These are phyloP conservation scores for Infundibulicybe gibba DNA, from an alignment of 768 basidiomycete genomes.

Conservation along the genomic window DNA sequence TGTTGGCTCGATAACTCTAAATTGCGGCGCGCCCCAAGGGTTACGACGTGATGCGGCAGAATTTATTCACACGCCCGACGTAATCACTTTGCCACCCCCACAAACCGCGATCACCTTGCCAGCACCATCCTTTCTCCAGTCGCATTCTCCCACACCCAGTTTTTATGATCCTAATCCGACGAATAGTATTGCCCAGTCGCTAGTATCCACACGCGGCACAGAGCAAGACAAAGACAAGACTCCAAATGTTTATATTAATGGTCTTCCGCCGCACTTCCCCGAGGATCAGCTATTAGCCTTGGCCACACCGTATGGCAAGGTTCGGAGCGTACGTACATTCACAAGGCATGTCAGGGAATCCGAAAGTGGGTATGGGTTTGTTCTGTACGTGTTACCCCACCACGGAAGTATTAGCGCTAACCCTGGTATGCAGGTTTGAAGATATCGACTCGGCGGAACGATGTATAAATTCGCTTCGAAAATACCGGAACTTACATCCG, in stretches of 20 bases:
- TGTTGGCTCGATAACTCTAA: too few species aligned
- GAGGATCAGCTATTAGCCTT: conserved; percentile 77
- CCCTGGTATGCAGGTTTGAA: conserved; percentile 48
- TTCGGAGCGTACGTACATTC: conserved; percentile 80
- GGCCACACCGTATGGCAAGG: conserved; percentile 65
- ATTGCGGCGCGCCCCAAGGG: too few species aligned
- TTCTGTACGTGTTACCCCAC: conserved; percentile 48
- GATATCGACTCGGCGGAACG: conserved; percentile 63
- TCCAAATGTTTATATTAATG: conserved; percentile 88
- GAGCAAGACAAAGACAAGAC: conserved; percentile 31
- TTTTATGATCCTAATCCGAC: too few species aligned
- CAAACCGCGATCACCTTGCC: too few species aligned
- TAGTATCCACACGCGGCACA: too few species aligned
- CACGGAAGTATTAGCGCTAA: conserved; percentile 3
- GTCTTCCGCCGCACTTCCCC: conserved; percentile 77
- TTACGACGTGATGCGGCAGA: too few species aligned
- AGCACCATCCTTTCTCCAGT: too few species aligned
- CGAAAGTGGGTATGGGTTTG: conserved; percentile 73
- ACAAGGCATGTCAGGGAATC: conserved; percentile 79
- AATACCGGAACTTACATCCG: conserved; percentile 77
- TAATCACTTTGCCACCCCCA: too few species aligned
- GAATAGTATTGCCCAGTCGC: too few species aligned
- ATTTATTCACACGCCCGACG: too few species aligned
- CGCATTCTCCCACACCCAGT: too few species aligned
- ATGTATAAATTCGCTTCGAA: conserved; percentile 69